Conservation (phyloP, 2,329 filamentous ascomycete species). For the Coniochaeta ligniaria region DNA sequence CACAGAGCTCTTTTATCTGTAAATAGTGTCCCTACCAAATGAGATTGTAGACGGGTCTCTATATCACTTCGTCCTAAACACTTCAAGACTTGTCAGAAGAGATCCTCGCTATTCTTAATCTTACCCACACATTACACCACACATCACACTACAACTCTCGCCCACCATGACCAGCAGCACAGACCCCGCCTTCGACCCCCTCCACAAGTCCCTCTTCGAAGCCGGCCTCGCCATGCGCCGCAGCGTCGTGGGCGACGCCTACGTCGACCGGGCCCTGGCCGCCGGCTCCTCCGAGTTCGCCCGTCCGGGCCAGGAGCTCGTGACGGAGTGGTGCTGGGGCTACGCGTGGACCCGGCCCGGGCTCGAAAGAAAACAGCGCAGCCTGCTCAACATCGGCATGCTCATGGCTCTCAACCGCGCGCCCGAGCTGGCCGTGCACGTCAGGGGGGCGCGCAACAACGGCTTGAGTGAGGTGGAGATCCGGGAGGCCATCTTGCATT, state of each 20-base stretch:
- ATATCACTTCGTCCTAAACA: no score
- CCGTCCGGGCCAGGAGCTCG: constrained; percentile 52
- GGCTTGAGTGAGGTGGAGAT: constrained; percentile 56
- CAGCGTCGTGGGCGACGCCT: constrained; percentile 52
- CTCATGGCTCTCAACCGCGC: constrained; percentile 47
- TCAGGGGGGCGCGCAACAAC: constrained; percentile 57
- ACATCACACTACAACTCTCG: no score
- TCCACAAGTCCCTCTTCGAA: constrained; percentile 50
- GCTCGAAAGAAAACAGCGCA: constrained; percentile 52
- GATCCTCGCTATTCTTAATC: no score
- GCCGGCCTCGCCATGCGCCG: constrained; percentile 53
- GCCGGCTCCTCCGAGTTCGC: constrained; percentile 52
- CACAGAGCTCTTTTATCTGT: no score
- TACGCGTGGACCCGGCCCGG: constrained; percentile 57
- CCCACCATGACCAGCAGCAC: constrained; percentile 11
- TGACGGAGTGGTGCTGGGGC: constrained; percentile 60
- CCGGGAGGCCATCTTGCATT: constrained; percentile 47
- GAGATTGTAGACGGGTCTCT: no score
- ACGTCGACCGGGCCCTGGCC: constrained; percentile 50
- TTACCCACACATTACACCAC: no score
- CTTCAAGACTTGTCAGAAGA: no score
- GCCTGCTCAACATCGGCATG: constrained; percentile 58
- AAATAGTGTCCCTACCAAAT: no score
- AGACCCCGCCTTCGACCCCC: constrained; percentile 18
- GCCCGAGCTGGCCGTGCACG: constrained; percentile 53